Evolutionary conservation across 805 yeast genomes (phyloP), one percentile per base, ranked within the genome.

Genomic region (Candida quercuum): DNA sequence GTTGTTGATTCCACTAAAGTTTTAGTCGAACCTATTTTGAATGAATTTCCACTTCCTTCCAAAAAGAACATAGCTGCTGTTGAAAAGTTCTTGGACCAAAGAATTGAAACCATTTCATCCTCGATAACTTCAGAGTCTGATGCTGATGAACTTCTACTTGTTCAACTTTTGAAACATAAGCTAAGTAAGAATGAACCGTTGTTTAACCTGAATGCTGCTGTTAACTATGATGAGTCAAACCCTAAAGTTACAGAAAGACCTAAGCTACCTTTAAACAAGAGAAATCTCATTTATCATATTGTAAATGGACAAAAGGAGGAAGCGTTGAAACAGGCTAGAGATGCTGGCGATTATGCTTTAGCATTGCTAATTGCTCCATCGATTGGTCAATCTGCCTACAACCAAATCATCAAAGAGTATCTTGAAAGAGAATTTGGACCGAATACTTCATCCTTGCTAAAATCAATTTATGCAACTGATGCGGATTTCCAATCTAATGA

Each of bases 111-210:
- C 4, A 28, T 52, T 9, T 31, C 45, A 1, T 19, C 19, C 6
- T 22, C 32, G 5, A 32, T 37, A 8, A 23, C 32, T 11, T 25
- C 78, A 2, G 81, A 75, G 54, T 67, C 67, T 54, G 83, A 79
- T 51, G 93, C 81, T 29, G 54, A 86, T 8, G 84, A 77, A 42
- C 74, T 79, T 40, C 83, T 95, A 82, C 47, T 81, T n/a, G 65
- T 62, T 13, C 49, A 51, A 20, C 28, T 54, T 15, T 37, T 54
- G 37, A 53, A 46, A 33, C 54, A 48, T 32, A 54, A 52, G 34
- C 15, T 52, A n/a, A 14, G 36, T 5, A 45, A 47, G 18, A 16
- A 35, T 3, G 25, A 40, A 1, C 52, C 32, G 6, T 24, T 18
- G 2, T 54, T 54, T 39, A 42, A 44, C 18, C 30, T 51, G 18